Evolutionary conservation across 225 moss, liverwort and hornwort species (phyloP).

Genomic region (Lunularia cruciata): DNA sequence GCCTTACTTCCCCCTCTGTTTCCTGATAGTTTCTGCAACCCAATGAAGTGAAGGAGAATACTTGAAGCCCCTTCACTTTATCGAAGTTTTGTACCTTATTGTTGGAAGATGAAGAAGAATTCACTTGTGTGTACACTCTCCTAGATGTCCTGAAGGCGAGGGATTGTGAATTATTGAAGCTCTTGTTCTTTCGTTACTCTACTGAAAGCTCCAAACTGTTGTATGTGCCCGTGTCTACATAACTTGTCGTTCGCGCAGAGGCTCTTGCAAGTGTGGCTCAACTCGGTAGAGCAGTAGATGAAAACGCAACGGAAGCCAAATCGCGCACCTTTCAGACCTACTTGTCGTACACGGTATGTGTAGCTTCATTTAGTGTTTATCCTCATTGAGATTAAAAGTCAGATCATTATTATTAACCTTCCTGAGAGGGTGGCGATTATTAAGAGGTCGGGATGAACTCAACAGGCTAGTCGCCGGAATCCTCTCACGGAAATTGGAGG

Average conservation of each 20-base stretch:
- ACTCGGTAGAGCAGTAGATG: background rate
- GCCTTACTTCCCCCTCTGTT: too few relatives aligned
- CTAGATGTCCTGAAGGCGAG: too few relatives aligned
- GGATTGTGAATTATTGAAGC: too few relatives aligned
- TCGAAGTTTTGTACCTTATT: too few relatives aligned
- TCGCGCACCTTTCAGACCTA: background rate
- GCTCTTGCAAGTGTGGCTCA: background rate
- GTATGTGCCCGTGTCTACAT: too few relatives aligned
- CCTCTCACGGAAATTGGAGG: background rate
- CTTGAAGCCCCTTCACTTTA: too few relatives aligned
- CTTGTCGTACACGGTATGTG: background rate
- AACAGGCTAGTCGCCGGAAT: background rate
- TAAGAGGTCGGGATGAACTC: background rate
- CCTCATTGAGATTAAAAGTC: background rate
- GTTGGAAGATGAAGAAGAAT: too few relatives aligned
- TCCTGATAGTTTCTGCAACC: too few relatives aligned
- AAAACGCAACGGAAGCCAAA: background rate
- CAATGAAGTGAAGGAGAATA: too few relatives aligned
- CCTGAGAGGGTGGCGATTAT: background rate
- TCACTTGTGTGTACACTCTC: too few relatives aligned
- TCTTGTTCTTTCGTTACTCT: background rate
- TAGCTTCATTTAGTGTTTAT: background rate
- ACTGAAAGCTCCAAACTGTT: too few relatives aligned
- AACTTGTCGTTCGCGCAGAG: conserved; percentile 5
- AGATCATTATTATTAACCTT: background rate